A percentile compares a stretch with the other conserved stretches of the same genome.
phyloP scores from a whole-genome alignment of 306 rosid genomes.

The Quercus gilva region DNA sequence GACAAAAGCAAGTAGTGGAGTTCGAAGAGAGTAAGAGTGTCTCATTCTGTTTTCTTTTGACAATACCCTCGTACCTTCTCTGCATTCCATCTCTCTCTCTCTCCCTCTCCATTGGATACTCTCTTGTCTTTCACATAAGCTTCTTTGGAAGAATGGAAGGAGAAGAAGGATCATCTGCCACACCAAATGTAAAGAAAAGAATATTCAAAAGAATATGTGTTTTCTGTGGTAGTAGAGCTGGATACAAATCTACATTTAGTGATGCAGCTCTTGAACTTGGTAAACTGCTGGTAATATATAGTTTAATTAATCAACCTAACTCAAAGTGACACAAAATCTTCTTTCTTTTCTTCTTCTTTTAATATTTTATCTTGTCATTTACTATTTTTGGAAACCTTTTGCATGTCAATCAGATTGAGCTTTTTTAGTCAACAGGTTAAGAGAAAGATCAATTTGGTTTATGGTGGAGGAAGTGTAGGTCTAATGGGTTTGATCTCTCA shows the following conservation, averaged over 20 bases:
- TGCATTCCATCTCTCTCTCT: constrained; percentile 2
- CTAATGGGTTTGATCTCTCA: constrained; percentile 69
- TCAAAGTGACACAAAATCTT: not conserved
- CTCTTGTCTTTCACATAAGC: not conserved
- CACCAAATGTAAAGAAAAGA: constrained; percentile 30
- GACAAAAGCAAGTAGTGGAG: constrained; percentile 31
- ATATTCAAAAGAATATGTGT: constrained; percentile 61
- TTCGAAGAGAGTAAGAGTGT: constrained; percentile 11
- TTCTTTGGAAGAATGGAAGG: constrained; percentile 42
- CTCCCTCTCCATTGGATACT: not conserved
- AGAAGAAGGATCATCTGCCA: constrained; percentile 25
- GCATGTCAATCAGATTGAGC: not conserved
- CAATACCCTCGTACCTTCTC: not conserved
- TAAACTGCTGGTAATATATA: constrained; percentile 43
- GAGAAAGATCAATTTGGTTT: constrained; percentile 55
- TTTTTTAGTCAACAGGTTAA: constrained; percentile 38
- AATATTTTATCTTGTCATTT: not conserved
- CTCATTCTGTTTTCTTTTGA: constrained; percentile 17
- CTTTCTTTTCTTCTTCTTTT: not conserved
- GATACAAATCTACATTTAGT: constrained; percentile 47
- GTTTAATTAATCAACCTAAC: not conserved
- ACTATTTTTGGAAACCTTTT: not conserved
- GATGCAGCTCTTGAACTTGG: constrained; percentile 69
- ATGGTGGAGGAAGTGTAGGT: constrained; percentile 74
- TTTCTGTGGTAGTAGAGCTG: constrained; percentile 64